These are phyloP conservation scores for Cercospora canescens DNA, from an alignment of 2,329 filamentous ascomycete species.

Conservation along the genomic window DNA sequence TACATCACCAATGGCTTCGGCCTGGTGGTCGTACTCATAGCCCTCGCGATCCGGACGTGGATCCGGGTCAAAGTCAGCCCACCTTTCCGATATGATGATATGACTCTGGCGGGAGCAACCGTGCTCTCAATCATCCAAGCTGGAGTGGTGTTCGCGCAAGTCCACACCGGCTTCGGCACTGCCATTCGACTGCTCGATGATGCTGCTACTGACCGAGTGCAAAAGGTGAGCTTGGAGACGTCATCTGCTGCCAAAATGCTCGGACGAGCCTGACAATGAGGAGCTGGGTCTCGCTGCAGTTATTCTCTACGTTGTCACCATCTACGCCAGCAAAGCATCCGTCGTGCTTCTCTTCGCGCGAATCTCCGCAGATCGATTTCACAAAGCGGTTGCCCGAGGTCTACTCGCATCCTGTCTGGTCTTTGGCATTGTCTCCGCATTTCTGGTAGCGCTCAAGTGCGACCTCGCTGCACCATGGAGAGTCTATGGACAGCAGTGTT, in stretches of 20 bases:
- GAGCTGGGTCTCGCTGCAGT: constrained; percentile 43
- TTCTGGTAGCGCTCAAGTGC: constrained; percentile 46
- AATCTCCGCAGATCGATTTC: constrained; percentile 45
- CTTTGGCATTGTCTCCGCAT: constrained; percentile 42
- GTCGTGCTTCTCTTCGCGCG: constrained; percentile 47
- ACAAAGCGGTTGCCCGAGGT: constrained; percentile 39
- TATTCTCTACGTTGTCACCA: constrained; percentile 44
- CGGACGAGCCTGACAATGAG: not conserved
- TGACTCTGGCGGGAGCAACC: constrained; percentile 36
- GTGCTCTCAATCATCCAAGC: constrained; percentile 41
- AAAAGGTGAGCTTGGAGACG: constrained; percentile 36
- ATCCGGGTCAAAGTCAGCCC: constrained; percentile 37
- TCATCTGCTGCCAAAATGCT: not conserved
- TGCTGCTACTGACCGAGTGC: constrained; percentile 28
- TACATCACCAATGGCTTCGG: constrained; percentile 42
- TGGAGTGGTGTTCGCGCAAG: constrained; percentile 39
- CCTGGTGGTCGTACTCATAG: constrained; percentile 41
- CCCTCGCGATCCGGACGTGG: constrained; percentile 43
- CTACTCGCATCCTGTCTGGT: constrained; percentile 40
- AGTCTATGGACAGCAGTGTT: constrained; percentile 23
- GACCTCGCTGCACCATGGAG: constrained; percentile 41
- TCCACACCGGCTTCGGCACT: constrained; percentile 44
- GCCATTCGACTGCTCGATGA: constrained; percentile 29
- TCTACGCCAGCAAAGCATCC: constrained; percentile 48
- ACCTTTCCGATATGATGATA: constrained; percentile 38